Conservation (phyloP, 2,329 filamentous ascomycete species). For the Ascochyta fabae region DNA sequence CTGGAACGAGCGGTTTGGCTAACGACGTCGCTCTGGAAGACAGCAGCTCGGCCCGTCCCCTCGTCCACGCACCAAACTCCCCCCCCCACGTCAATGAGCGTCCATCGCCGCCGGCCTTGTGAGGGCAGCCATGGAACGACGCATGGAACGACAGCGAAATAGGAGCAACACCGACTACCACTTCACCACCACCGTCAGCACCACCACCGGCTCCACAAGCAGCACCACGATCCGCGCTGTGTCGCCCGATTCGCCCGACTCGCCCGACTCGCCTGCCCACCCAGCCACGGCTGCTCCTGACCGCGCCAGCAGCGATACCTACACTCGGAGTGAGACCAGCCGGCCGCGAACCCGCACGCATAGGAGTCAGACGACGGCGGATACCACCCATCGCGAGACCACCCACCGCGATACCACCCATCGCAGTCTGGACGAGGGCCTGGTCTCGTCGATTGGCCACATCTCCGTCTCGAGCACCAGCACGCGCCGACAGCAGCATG, state of each 20-base stretch:
- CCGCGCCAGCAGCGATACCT: conserved; percentile 26
- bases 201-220: not conserved
- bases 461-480: conserved; percentile 26
- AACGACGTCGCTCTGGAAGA: too few species aligned
- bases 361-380: conserved; percentile 18
- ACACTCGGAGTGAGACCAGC: too few species aligned
- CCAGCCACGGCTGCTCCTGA: conserved; percentile 17
- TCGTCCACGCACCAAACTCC: too few species aligned
- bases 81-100: conserved; percentile 3
- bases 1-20: too few species aligned
- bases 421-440: conserved; percentile 46
- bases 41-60: too few species aligned
- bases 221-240: conserved; percentile 64
- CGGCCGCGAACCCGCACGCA: conserved; percentile 58
- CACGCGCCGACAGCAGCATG: conserved; percentile 30
- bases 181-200: conserved; percentile 8
- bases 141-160: not conserved
- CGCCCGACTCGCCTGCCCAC: conserved; percentile 17
- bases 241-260: conserved; percentile 64
- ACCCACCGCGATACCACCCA: too few species aligned
- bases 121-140: not conserved
- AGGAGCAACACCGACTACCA: conserved; percentile 9
- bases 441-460: conserved; percentile 52
- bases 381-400: too few species aligned
- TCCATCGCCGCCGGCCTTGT: conserved; percentile 4